phyloP scores from a whole-genome alignment of 352 stramenopile genomes.

The Hyaloperonospora brassicae region DNA sequence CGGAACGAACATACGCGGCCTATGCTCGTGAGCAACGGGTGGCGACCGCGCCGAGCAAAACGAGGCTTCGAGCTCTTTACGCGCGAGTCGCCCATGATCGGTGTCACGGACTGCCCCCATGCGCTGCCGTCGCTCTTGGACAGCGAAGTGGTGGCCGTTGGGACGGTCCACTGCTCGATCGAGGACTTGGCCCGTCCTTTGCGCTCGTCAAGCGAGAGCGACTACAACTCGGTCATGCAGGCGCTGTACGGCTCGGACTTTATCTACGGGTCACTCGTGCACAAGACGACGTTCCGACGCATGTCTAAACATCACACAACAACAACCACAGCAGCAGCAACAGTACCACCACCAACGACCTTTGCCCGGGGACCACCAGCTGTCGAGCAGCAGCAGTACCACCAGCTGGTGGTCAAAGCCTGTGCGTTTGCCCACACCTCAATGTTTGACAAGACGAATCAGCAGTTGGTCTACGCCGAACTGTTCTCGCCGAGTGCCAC shows the following conservation, averaged over 20 bases:
- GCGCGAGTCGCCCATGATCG: slow-evolving; percentile 14
- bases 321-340: neutral
- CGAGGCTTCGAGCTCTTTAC: slow-evolving; percentile 27
- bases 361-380: neutral
- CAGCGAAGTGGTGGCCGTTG: slow-evolving; percentile 24
- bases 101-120: neutral
- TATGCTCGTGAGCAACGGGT: slow-evolving; percentile 11
- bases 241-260: slow-evolving; percentile 34
- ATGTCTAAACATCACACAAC: slow-evolving; percentile 1
- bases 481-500: slow-evolving; percentile 24
- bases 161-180: slow-evolving; percentile 19
- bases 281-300: slow-evolving; percentile 16
- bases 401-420: slow-evolving; percentile 29
- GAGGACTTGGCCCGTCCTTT: slow-evolving; percentile 15
- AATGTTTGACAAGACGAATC: slow-evolving; percentile 29
- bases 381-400: slow-evolving; percentile 2
- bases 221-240: slow-evolving; percentile 37
- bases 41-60: slow-evolving; percentile 17
- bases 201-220: slow-evolving; percentile 20
- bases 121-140: slow-evolving; percentile 6
- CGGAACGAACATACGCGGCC: slow-evolving; percentile 6
- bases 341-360: slow-evolving; percentile 4
- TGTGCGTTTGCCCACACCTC: slow-evolving; percentile 23
- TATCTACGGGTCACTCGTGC: slow-evolving; percentile 38
- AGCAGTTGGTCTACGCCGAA: slow-evolving; percentile 30